A percentile compares a stretch with the other conserved stretches of the same genome.
phyloP scores from a whole-genome alignment of 2,329 filamentous ascomycete genomes.

The Epichloe brachyelytri region DNA sequence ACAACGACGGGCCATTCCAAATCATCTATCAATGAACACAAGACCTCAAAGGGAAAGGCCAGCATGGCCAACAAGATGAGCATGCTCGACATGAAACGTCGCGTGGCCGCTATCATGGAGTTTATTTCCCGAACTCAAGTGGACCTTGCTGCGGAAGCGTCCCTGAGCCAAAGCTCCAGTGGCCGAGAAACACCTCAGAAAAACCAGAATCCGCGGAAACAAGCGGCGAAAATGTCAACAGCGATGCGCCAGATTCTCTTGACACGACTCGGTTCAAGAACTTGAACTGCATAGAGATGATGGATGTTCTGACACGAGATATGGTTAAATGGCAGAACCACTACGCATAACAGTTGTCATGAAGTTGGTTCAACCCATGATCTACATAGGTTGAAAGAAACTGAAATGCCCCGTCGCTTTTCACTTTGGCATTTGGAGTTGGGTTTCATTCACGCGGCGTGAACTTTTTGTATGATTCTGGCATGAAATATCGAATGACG shows the following conservation, averaged over 20 bases:
- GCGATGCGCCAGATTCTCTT: constrained; percentile 11
- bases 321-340: constrained; percentile 78
- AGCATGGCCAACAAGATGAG: constrained; percentile 55
- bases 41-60: constrained; percentile 38
- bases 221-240: constrained; percentile 20
- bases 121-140: constrained; percentile 84
- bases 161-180: constrained; percentile 25
- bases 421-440: not conserved
- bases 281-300: constrained; percentile 74
- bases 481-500: constrained; percentile 1
- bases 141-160: constrained; percentile 60
- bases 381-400: not conserved
- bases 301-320: constrained; percentile 71
- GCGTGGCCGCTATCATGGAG: constrained; percentile 72
- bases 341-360: constrained; percentile 29
- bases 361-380: not conserved
- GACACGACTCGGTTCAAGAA: constrained; percentile 52
- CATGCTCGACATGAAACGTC: constrained; percentile 78
- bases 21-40: constrained; percentile 30
- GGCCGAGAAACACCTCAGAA: constrained; percentile 20
- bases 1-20: constrained; percentile 22
- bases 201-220: constrained; percentile 23
- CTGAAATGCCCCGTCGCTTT: not conserved
- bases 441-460: not conserved
- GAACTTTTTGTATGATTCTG: constrained; percentile 2